Percentiles rank a stretch among this genome's conserved stretches.
Conservation (phyloP, 2,329 filamentous ascomycete genomes). For the Podosphaera aphanis region DNA sequence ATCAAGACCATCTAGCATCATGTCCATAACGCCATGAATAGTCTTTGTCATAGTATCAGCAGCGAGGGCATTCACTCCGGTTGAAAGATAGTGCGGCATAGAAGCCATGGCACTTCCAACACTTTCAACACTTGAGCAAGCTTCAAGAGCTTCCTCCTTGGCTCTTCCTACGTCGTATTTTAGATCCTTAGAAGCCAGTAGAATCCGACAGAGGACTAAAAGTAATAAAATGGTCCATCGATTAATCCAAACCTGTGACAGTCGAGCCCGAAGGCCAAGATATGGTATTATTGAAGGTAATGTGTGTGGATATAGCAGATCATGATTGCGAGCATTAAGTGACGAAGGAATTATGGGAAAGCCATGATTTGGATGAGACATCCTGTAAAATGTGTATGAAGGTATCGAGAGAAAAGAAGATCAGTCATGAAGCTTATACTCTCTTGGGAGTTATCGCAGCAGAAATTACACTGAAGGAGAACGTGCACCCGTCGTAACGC, state of each 20-base stretch:
- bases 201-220: slow-evolving; percentile 58
- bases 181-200: slow-evolving; percentile 53
- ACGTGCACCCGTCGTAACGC: neutral
- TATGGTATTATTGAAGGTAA: slow-evolving; percentile 64
- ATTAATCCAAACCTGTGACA: slow-evolving; percentile 96
- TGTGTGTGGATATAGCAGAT: slow-evolving; percentile 23
- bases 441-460: slow-evolving; percentile 1
- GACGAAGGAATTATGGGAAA: slow-evolving; percentile 18
- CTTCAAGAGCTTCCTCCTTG: slow-evolving; percentile 58
- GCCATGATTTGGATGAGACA: slow-evolving; percentile 12
- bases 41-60: slow-evolving; percentile 59
- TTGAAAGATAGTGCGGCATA: slow-evolving; percentile 86
- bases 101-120: slow-evolving; percentile 90
- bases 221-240: slow-evolving; percentile 81
- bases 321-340: slow-evolving; percentile 9
- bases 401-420: slow-evolving; percentile 12
- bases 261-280: slow-evolving; percentile 64
- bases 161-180: slow-evolving; percentile 54
- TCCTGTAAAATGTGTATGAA: slow-evolving; percentile 14
- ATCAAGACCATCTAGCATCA: slow-evolving; percentile 57
- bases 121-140: slow-evolving; percentile 79
- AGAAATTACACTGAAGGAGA: neutral
- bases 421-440: slow-evolving; percentile 14
- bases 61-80: slow-evolving; percentile 69
- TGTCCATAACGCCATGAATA: slow-evolving; percentile 54